Conservation (phyloP, 2,329 filamentous ascomycete species). For the Colletotrichum somersetense region DNA sequence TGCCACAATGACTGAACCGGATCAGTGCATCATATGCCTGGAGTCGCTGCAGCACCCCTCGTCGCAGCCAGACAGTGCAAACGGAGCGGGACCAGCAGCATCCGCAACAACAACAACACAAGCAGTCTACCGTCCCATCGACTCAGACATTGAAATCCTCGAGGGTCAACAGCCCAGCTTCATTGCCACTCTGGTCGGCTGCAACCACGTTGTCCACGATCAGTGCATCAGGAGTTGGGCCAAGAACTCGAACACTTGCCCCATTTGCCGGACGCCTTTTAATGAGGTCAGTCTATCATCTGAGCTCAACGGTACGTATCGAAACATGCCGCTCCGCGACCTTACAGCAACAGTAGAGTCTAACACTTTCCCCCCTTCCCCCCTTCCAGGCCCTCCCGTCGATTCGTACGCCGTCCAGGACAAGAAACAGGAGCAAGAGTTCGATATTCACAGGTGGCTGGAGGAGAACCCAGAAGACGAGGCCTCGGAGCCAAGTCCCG, state of each 20-base stretch:
- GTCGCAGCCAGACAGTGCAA: conserved; percentile 45
- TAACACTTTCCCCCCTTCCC: conserved; percentile 34
- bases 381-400: conserved; percentile 62
- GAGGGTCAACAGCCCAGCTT: conserved; percentile 53
- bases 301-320: conserved; percentile 53
- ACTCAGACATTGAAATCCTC: conserved; percentile 41
- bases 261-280: conserved; percentile 93
- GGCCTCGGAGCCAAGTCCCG: conserved; percentile 79
- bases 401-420: conserved; percentile 78
- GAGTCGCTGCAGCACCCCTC: conserved; percentile 65
- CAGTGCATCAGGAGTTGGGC: conserved; percentile 94
- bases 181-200: conserved; percentile 76
- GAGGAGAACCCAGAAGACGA: conserved; percentile 79
- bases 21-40: conserved; percentile 79
- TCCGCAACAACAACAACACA: conserved; percentile 44
- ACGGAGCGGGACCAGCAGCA: conserved; percentile 42
- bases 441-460: conserved; percentile 81
- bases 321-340: conserved; percentile 6
- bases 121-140: conserved; percentile 35
- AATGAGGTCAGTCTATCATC: conserved; percentile 89
- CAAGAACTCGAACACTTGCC: conserved; percentile 96
- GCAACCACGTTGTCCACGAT: conserved; percentile 93
- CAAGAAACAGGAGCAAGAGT: conserved; percentile 90
- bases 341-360: conserved; percentile 36
- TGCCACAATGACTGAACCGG: conserved; percentile 65